A percentile compares a stretch with the other conserved stretches of the same genome.
Conservation (phyloP, 2,329 filamentous ascomycete species). For the Colletotrichum falcatum region DNA sequence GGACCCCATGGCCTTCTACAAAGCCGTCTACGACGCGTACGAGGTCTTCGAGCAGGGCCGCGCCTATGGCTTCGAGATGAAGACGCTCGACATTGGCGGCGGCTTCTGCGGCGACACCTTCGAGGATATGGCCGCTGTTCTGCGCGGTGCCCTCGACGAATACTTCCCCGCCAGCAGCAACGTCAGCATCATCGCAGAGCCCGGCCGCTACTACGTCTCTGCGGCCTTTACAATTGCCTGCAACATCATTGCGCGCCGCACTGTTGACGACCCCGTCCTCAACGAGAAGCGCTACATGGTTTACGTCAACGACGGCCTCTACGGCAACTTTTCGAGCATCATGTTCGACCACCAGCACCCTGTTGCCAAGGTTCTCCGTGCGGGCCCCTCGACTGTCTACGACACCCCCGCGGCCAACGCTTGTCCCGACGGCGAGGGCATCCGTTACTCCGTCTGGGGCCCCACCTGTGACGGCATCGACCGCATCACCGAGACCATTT, state of each 20-base stretch:
- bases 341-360: conserved; percentile 99
- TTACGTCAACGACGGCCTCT: conserved; percentile 97
- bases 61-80: conserved; percentile 81
- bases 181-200: conserved; percentile 92
- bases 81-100: conserved; percentile 92
- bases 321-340: conserved; percentile 99
- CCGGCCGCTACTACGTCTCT: conserved; percentile 95
- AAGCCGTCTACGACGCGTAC: conserved; percentile 90
- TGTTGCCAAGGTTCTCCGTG: conserved; percentile 81
- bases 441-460: conserved; percentile 97
- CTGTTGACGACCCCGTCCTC: conserved; percentile 77
- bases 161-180: conserved; percentile 82
- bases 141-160: conserved; percentile 83
- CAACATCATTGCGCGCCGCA: conserved; percentile 95
- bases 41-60: conserved; percentile 88
- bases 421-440: conserved; percentile 60
- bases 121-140: conserved; percentile 86
- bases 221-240: conserved; percentile 94
- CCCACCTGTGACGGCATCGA: conserved; percentile 99
- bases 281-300: conserved; percentile 89
- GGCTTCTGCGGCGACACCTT: conserved; percentile 94
- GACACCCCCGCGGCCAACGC: conserved; percentile 64
- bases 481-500: conserved; percentile 86
- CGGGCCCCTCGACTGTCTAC: conserved; percentile 68
- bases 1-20: conserved; percentile 90